These are phyloP conservation scores for Ramularia collo-cygni DNA, from an alignment of 2,329 filamentous ascomycete genomes.

Conservation along the genomic window DNA sequence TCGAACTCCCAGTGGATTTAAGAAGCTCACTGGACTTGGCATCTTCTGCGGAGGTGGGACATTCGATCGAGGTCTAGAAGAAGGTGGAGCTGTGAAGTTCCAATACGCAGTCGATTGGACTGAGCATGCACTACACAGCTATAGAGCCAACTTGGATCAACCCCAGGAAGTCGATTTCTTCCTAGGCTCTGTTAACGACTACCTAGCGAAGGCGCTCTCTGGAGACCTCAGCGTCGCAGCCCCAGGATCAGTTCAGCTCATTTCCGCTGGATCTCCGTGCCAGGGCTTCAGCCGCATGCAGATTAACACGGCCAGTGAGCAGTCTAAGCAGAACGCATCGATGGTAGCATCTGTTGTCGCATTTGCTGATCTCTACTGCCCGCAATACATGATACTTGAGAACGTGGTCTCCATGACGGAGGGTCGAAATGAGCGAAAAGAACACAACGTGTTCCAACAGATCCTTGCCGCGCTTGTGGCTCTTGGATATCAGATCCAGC, in stretches of 20 bases:
- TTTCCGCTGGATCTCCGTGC: conserved; percentile 69
- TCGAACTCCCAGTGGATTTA: background rate
- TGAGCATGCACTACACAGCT: conserved; percentile 59
- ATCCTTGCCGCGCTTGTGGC: conserved; percentile 66
- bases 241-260: conserved; percentile 60
- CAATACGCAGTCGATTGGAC: conserved; percentile 63
- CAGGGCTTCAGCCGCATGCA: conserved; percentile 68
- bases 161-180: conserved; percentile 47
- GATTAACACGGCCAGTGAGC: conserved; percentile 44
- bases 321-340: conserved; percentile 64
- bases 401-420: conserved; percentile 65
- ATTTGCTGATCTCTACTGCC: conserved; percentile 66
- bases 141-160: conserved; percentile 57
- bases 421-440: conserved; percentile 23
- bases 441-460: conserved; percentile 64
- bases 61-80: conserved; percentile 69
- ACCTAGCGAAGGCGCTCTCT: conserved; percentile 50
- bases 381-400: conserved; percentile 68
- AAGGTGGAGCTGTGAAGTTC: conserved; percentile 59
- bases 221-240: conserved; percentile 47
- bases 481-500: conserved; percentile 67
- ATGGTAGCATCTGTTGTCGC: conserved; percentile 71
- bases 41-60: conserved; percentile 74
- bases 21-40: conserved; percentile 49
- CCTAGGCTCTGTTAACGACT: conserved; percentile 65